Conservation (phyloP, 495 filamentous ascomycete genomes). For the Gamarada debralockiae region DNA sequence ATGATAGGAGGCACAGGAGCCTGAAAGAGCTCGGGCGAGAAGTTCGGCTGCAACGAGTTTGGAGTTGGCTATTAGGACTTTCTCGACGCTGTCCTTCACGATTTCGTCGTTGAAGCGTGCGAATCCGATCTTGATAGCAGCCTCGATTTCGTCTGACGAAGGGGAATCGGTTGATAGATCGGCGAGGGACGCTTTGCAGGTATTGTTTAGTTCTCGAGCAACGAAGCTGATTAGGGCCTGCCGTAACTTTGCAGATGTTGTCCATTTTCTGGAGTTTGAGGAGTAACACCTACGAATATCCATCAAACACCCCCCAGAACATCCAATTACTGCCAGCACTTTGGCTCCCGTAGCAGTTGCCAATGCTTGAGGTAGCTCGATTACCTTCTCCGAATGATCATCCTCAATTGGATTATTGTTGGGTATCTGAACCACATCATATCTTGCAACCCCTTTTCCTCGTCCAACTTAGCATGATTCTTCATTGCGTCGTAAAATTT, state of each 20-base stretch:
- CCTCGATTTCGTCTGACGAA: constrained; percentile 72
- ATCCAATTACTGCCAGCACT: constrained; percentile 80
- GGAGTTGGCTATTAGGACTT: constrained; percentile 81
- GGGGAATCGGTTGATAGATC: constrained; percentile 59
- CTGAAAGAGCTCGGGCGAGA: constrained; percentile 87
- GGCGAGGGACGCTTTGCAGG: constrained; percentile 71
- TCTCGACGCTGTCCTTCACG: constrained; percentile 81
- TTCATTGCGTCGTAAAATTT: constrained; percentile 83
- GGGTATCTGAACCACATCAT: constrained; percentile 91
- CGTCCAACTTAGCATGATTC: constrained; percentile 87
- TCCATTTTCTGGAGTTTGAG: constrained; percentile 70
- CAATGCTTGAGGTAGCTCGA: constrained; percentile 66
- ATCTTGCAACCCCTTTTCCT: constrained; percentile 86
- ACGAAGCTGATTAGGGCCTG: constrained; percentile 89
- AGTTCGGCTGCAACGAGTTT: constrained; percentile 84
- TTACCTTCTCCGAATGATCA: constrained; percentile 94
- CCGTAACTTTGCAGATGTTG: constrained; percentile 92
- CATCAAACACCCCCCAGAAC: constrained; percentile 99
- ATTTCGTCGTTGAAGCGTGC: constrained; percentile 88
- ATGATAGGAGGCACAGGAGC: constrained; percentile 95
- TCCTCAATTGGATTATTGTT: constrained; percentile 98
- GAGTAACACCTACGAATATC: constrained; percentile 67
- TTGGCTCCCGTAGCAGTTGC: constrained; percentile 40
- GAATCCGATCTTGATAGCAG: constrained; percentile 91
- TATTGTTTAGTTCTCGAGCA: constrained; percentile 84